Evolutionary conservation across 176 grass and related monocot species (phyloP), one percentile per base, ranked within the genome.

Genomic region (Aegilops longissima): DNA sequence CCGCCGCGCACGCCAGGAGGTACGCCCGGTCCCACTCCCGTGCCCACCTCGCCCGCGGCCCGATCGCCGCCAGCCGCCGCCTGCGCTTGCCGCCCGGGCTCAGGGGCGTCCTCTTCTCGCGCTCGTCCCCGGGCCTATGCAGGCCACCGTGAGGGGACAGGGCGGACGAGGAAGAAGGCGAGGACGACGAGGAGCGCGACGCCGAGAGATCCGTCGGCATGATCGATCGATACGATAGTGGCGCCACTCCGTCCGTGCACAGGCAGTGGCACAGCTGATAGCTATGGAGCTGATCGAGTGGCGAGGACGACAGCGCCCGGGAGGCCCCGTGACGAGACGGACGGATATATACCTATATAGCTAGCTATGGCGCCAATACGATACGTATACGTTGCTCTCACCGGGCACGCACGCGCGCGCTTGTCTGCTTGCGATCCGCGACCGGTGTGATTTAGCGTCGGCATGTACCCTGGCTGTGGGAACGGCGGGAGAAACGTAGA

Each of bases 11-110:
- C 27, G 87, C 88, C 3, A 95, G 91, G 10, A 98, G 90, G 89
- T 92, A 98, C 23, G 73, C 74, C 5, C 93, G 90, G 93, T 93
- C 91, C 93, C 95, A 98, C 81, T 93, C 93, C 65, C 70, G 82
- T 58, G 70, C 82, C 82, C 42, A 56, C 66, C 66, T 56, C 30
- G 74, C 74, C 74, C 47, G 27, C 25, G 27, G 17, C 6, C 51
- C 74, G 74, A 77, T 54, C 74, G 74, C 18, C 18, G 56, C 82
- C 70, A 61, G 40, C 36, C 6, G 3, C 14, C 69, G 1, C 20
- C 86, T 5, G 0, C 11, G 27, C 61, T 5, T 29, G 23, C 3
- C 73, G 61, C 2, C 81, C 16, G 51, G 16, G 70, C 2, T 54
- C 16, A 5, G 16, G 51, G 61, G 0, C 40, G 74, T 7, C 27